These are phyloP conservation scores for Trichosporon ovoides DNA, from an alignment of 1,284 basidiomycete species.

Conservation along the genomic window DNA sequence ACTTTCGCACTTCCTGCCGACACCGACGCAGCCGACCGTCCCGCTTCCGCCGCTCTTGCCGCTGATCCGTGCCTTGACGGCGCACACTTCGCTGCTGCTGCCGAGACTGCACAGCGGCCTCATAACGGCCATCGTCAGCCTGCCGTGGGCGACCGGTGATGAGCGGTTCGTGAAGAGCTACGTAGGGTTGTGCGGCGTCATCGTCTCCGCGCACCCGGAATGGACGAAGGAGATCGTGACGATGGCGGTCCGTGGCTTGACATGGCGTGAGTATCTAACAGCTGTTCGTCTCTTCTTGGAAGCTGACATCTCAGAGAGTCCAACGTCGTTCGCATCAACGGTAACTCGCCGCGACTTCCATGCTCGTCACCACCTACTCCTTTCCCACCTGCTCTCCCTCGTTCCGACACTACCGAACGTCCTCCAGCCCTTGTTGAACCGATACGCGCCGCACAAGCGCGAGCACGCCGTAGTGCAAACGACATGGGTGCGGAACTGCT, in stretches of 20 bases:
- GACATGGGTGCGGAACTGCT: slow-evolving; percentile 86
- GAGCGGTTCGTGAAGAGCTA: slow-evolving; percentile 74
- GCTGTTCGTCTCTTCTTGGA: not conserved
- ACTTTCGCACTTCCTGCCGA: slow-evolving; percentile 52
- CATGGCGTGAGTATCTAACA: slow-evolving; percentile 71
- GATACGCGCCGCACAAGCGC: slow-evolving; percentile 88
- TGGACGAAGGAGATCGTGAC: slow-evolving; percentile 79
- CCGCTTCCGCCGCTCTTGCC: slow-evolving; percentile 50
- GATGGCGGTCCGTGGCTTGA: slow-evolving; percentile 76
- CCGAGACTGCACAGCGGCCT: slow-evolving; percentile 64
- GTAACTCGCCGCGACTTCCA: slow-evolving; percentile 79
- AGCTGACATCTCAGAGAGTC: slow-evolving; percentile 1
- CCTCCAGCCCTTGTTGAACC: slow-evolving; percentile 74
- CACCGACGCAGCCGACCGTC: slow-evolving; percentile 29
- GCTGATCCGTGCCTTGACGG: slow-evolving; percentile 60
- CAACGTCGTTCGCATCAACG: slow-evolving; percentile 3
- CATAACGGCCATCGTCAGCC: slow-evolving; percentile 76
- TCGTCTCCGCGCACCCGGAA: slow-evolving; percentile 88
- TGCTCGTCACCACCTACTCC: slow-evolving; percentile 76
- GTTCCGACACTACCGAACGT: slow-evolving; percentile 84
- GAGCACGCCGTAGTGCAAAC: slow-evolving; percentile 74
- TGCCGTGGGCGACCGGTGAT: slow-evolving; percentile 87
- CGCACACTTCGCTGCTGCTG: slow-evolving; percentile 55
- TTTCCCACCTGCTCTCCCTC: slow-evolving; percentile 76
- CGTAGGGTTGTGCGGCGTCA: slow-evolving; percentile 80